Percentiles rank a stretch among this genome's conserved stretches.
These are phyloP conservation scores for Giardia muris DNA, from an alignment of 208 protist species.

Conservation along the genomic window DNA sequence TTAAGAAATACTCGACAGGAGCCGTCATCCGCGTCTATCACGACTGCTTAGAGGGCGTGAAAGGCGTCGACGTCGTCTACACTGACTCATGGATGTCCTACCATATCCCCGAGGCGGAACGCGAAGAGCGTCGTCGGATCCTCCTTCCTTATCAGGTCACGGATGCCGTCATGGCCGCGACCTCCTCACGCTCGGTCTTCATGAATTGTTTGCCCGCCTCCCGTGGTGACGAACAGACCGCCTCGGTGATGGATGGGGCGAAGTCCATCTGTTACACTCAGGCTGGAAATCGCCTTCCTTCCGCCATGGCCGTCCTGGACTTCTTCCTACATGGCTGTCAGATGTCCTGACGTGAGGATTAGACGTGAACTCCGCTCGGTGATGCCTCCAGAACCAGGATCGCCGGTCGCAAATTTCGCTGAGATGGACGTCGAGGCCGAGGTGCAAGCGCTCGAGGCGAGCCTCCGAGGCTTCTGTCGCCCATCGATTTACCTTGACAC, in stretches of 20 bases:
- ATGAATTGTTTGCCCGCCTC: slow-evolving; percentile 65
- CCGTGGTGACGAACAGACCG: slow-evolving; percentile 57
- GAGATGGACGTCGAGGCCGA: neutral
- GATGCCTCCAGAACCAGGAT: too few relatives aligned
- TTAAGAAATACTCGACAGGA: slow-evolving; percentile 31
- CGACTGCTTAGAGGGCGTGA: slow-evolving; percentile 38
- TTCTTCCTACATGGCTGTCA: slow-evolving; percentile 20
- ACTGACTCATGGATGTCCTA: slow-evolving; percentile 61
- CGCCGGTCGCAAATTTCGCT: too few relatives aligned
- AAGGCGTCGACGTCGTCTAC: slow-evolving; percentile 50
- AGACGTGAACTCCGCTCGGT: too few relatives aligned
- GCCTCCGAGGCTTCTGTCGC: neutral
- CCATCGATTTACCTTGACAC: neutral
- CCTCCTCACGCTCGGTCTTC: slow-evolving; percentile 57
- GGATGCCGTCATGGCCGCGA: slow-evolving; percentile 45
- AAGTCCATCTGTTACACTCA: slow-evolving; percentile 60
- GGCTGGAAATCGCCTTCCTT: slow-evolving; percentile 41
- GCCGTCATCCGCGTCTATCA: slow-evolving; percentile 3
- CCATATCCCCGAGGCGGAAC: slow-evolving; percentile 51
- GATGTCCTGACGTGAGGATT: neutral
- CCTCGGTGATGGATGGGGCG: slow-evolving; percentile 59
- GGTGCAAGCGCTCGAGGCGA: neutral
- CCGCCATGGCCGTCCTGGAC: slow-evolving; percentile 37
- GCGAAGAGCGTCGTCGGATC: slow-evolving; percentile 16
- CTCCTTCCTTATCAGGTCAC: slow-evolving; percentile 52